These are phyloP conservation scores for Phytophthora pini DNA, from an alignment of 352 stramenopile genomes.

Conservation along the genomic window DNA sequence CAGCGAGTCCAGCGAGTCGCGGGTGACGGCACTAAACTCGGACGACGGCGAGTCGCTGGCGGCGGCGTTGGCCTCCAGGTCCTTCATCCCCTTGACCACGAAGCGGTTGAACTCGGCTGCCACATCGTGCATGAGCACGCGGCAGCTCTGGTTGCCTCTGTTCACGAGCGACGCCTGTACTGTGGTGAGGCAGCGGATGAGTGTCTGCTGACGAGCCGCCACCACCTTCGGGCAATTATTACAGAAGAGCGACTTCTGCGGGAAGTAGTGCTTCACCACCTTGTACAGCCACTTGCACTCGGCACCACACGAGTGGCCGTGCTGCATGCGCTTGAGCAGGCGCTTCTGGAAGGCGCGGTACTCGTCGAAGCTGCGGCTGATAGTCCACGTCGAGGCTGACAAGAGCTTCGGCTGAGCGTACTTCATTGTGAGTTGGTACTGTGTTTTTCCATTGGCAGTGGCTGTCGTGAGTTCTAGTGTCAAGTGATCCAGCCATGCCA, in stretches of 20 bases:
- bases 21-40: slow-evolving; percentile 36
- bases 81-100: slow-evolving; percentile 41
- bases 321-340: slow-evolving; percentile 51
- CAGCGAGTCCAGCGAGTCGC: slow-evolving; percentile 37
- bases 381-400: slow-evolving; percentile 38
- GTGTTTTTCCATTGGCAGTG: slow-evolving; percentile 24
- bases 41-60: slow-evolving; percentile 32
- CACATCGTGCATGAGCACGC: slow-evolving; percentile 39
- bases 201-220: slow-evolving; percentile 40
- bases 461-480: slow-evolving; percentile 33
- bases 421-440: slow-evolving; percentile 46
- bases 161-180: slow-evolving; percentile 49
- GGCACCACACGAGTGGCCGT: slow-evolving; percentile 62
- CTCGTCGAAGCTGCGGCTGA: slow-evolving; percentile 51
- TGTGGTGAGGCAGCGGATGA: slow-evolving; percentile 44
- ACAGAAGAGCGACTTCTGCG: slow-evolving; percentile 49
- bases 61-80: slow-evolving; percentile 29
- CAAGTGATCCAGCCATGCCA: slow-evolving; percentile 47
- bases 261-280: slow-evolving; percentile 70
- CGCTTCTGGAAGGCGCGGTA: slow-evolving; percentile 56
- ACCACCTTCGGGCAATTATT: slow-evolving; percentile 45
- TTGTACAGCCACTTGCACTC: slow-evolving; percentile 76
- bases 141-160: slow-evolving; percentile 43
- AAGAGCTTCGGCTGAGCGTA: slow-evolving; percentile 36
- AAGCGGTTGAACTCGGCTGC: slow-evolving; percentile 48